phyloP scores from a whole-genome alignment of 805 yeast species.

The Isabelozyma pseudorhagii region DNA sequence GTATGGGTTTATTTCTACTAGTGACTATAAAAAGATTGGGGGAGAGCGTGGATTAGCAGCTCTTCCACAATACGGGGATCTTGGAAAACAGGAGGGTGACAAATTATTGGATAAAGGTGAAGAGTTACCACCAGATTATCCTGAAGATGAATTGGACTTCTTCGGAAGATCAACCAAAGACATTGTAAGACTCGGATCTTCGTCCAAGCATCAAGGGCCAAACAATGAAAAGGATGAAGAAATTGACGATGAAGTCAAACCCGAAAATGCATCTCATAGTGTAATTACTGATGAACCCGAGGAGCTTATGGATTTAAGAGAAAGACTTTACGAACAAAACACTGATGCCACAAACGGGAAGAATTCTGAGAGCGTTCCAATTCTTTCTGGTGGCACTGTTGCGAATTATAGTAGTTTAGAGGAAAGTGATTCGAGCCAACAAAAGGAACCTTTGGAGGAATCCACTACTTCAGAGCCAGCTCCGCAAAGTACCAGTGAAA shows the following conservation, averaged over 20 bases:
- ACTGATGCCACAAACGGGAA: constrained; percentile 1
- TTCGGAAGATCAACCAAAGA: constrained; percentile 44
- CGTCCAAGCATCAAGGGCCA: constrained; percentile 15
- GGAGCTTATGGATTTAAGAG: constrained; percentile 32
- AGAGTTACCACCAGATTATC: constrained; percentile 68
- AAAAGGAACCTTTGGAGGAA: neutral
- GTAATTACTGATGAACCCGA: constrained; percentile 28
- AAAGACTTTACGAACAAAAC: constrained; percentile 28
- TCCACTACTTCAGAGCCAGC: neutral
- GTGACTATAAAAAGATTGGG: constrained; percentile 31
- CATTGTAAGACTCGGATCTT: constrained; percentile 23
- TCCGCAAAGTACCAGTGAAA: no score
- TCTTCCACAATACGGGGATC: constrained; percentile 41
- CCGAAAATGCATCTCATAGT: constrained; percentile 5
- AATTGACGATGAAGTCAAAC: constrained; percentile 7
- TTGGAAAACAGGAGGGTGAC: constrained; percentile 36
- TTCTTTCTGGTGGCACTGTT: neutral
- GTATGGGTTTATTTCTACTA: constrained; percentile 53
- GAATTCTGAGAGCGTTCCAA: constrained; percentile 4
- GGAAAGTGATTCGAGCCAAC: neutral
- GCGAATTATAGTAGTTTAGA: neutral
- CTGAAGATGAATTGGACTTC: constrained; percentile 59
- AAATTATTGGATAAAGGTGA: constrained; percentile 68
- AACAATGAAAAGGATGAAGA: constrained; percentile 6
- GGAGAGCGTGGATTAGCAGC: constrained; percentile 40